Evolutionary conservation across 768 basidiomycete genomes (phyloP), one percentile per base, ranked within the genome.

Genomic region (Mycena rosella): DNA sequence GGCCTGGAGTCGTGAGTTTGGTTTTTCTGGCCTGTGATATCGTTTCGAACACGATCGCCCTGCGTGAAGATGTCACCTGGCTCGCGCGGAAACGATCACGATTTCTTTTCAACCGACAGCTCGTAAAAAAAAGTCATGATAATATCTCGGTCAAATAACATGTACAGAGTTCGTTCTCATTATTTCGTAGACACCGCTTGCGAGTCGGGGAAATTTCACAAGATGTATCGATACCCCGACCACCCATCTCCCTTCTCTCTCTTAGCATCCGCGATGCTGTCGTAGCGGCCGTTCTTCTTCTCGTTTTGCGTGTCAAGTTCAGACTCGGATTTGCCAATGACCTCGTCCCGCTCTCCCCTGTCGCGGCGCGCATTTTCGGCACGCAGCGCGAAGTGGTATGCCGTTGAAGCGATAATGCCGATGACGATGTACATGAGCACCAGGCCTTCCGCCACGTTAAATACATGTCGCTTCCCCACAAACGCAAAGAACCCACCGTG

Each of bases 221-320:
- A 74, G 18, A 80, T 87, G 76, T 93, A 94, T 72, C 88, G 81
- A 75, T 93, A 94, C 26, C 92, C 91, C 72, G 90, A 91, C 91
- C 91, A 92, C 51, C 79, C 77, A 76, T 93, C 91, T 2, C 91
- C 91, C 79, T 91, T 92, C 71, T 88, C 89, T 61, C 81, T 76
- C 79, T 88, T 91, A 47, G 90, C 91, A 2, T 91, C 90, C 22
- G 81, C 88, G 11, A 91, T 79, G 27, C 83, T 89, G 13, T 77
- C 83, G 72, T 83, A 91, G 45, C 82, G 80, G 18, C 89, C 89
- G 61, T 91, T 91, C 76, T 79, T 91, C 76, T 79, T 84, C 69
- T 83, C 83, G 47, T 80, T 76, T 42, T 71, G 74, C 1, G 74
- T 72, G 49, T 64, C 80, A 60, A 59, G 74, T 67, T 60, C 80